These are phyloP conservation scores for Cytospora schulzeri DNA, from an alignment of 2,329 filamentous ascomycete genomes.

Conservation along the genomic window DNA sequence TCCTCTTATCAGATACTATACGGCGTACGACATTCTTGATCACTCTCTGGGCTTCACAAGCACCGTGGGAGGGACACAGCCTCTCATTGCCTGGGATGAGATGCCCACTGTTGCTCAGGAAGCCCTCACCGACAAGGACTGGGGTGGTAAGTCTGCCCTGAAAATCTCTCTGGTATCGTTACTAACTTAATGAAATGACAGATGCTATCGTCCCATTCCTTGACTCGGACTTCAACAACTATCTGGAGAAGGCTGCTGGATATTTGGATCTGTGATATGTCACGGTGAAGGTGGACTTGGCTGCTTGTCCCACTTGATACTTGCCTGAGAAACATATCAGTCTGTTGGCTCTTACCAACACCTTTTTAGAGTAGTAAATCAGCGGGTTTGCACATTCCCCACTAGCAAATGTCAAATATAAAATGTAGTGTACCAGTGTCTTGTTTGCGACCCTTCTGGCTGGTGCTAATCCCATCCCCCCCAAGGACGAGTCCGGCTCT, in stretches of 20 bases:
- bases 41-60: constrained; percentile 42
- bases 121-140: constrained; percentile 43
- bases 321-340: too few relatives aligned
- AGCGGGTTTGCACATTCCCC: neutral
- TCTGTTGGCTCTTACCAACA: neutral
- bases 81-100: constrained; percentile 48
- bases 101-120: constrained; percentile 39
- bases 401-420: neutral
- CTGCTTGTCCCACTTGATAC: neutral
- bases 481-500: constrained; percentile 50
- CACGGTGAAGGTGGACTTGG: neutral
- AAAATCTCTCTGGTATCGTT: neutral
- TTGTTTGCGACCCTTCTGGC: neutral
- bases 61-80: constrained; percentile 41
- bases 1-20: constrained; percentile 39
- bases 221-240: constrained; percentile 29
- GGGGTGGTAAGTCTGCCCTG: constrained; percentile 36
- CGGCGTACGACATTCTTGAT: constrained; percentile 35
- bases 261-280: neutral
- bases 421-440: neutral
- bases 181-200: neutral
- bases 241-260: constrained; percentile 28
- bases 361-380: neutral
- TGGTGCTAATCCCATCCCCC: too few relatives aligned
- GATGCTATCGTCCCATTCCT: constrained; percentile 46